Conservation (phyloP, 2,329 filamentous ascomycete genomes). For the Salinomyces thailandicus region DNA sequence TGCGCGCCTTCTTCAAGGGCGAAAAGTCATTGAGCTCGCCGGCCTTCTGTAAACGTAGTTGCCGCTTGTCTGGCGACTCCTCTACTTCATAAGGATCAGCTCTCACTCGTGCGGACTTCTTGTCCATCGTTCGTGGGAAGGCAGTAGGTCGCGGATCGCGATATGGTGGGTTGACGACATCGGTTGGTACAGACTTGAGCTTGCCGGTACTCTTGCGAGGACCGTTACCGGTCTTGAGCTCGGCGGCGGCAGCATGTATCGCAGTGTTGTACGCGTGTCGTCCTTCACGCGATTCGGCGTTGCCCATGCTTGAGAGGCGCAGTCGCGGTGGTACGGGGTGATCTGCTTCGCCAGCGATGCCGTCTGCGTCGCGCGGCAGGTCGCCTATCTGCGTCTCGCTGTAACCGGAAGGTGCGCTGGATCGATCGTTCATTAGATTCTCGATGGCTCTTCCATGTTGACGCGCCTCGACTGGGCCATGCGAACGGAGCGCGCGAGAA, state of each 20-base stretch:
- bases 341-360: too few species aligned
- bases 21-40: conserved; percentile 1
- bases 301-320: neutral
- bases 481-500: too few species aligned
- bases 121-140: too few species aligned
- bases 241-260: conserved; percentile 2
- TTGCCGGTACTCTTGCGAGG: conserved; percentile 1
- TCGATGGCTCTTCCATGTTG: too few species aligned
- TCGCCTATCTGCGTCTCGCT: neutral
- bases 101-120: too few species aligned
- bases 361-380: neutral
- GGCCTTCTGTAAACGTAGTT: neutral
- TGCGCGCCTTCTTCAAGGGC: conserved; percentile 1
- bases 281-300: conserved; percentile 2
- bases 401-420: neutral
- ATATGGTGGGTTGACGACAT: neutral
- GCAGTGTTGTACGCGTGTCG: conserved; percentile 1
- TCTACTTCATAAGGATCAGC: conserved; percentile 6
- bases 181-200: neutral
- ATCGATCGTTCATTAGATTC: neutral
- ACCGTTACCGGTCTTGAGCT: neutral
- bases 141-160: too few species aligned
- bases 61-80: conserved; percentile 1
- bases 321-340: neutral
- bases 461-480: too few species aligned